Evolutionary conservation across 2,329 filamentous ascomycete species (phyloP).

Genomic region (Penicillium sp.): DNA sequence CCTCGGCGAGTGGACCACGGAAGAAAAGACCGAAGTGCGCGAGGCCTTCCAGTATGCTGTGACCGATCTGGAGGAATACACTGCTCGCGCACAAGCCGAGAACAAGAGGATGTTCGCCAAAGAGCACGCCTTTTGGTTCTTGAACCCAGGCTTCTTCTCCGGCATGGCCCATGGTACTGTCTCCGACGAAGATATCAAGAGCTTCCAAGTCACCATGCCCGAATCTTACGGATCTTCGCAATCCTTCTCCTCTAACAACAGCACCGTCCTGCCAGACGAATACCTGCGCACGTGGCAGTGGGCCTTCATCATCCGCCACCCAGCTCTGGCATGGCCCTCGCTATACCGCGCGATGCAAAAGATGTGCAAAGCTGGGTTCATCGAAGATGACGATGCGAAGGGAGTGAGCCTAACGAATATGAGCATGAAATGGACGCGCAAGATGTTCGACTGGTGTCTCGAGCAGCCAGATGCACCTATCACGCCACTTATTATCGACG

Average conservation of each 20-base stretch:
- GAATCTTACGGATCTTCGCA: slow-evolving; percentile 11
- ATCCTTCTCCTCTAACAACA: slow-evolving; percentile 30
- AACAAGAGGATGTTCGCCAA: slow-evolving; percentile 36
- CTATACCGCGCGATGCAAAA: slow-evolving; percentile 32
- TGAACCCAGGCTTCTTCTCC: slow-evolving; percentile 21
- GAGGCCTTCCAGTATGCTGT: slow-evolving; percentile 27
- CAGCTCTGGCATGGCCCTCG: slow-evolving; percentile 40
- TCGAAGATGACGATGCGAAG: slow-evolving; percentile 10
- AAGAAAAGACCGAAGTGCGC: slow-evolving; percentile 23
- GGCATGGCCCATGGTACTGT: slow-evolving; percentile 3
- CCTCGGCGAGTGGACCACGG: slow-evolving; percentile 27
- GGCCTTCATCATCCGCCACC: slow-evolving; percentile 41
- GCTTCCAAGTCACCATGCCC: slow-evolving; percentile 16
- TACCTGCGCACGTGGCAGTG: slow-evolving; percentile 34
- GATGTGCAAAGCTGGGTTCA: slow-evolving; percentile 10
- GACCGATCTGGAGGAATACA: slow-evolving; percentile 24
- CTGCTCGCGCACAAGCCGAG: slow-evolving; percentile 20
- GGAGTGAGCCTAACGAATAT: slow-evolving; percentile 20
- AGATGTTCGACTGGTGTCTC: slow-evolving; percentile 37
- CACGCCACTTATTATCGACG: slow-evolving; percentile 36
- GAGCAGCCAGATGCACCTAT: slow-evolving; percentile 16
- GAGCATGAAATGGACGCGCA: slow-evolving; percentile 31
- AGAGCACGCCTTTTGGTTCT: slow-evolving; percentile 35
- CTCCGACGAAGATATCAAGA: neutral
- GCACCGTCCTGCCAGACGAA: slow-evolving; percentile 37